Base-by-base conservation (phyloP, 1,139 yeast species). In the Magnusiomyces ingens region DNA sequence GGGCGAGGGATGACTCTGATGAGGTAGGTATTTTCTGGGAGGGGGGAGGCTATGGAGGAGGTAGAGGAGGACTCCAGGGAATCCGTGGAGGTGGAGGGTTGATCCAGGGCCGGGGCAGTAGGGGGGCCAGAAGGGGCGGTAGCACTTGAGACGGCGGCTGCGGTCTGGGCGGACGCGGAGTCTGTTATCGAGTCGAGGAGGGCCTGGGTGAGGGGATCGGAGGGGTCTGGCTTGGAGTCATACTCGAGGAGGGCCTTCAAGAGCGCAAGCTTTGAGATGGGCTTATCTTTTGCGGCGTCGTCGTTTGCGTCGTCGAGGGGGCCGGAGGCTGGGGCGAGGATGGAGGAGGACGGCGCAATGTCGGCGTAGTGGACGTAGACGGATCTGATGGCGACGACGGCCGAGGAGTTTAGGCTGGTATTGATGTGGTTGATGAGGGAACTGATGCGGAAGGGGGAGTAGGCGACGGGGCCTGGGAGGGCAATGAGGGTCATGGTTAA, bases 401-500 rank as follows among this genome's bases (percentile, higher is more conserved):
- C 82, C 18, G 80, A 74, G 29, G 85, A 78, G 66, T 80, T 80
- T 59, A 85, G 81, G 55, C 82, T 77, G 57, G 78, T 78, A 71
- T 87, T 86, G 71, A 91, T 80, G 63, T 85, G 91, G 63, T 79
- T 78, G 62, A 81, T 75, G 72, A 90, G 76, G 62, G 78, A 84
- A 58, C 81, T 79, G 62, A 90, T 82, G 72, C 99, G 81, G 71
- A 93, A 93, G 52, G 79, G 79, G 52, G 98, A 90, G 67, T 91
- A 78, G 59, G 97, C 98, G 67, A 79, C 80, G 52, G 97, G 95
- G 57, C 99, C 99, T 51, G 96, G 85, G 61, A 88, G 76, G 61
- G 85, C 77, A 68, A 85, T 76, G 72, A 80, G 51, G 37, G 57
- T 50, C 57, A 55, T 54, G n/a, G n/a, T n/a, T n/a, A n/a, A n/a